These are phyloP conservation scores for Brassica hybrid DNA, from an alignment of 441 rosid genomes.

Conservation along the genomic window DNA sequence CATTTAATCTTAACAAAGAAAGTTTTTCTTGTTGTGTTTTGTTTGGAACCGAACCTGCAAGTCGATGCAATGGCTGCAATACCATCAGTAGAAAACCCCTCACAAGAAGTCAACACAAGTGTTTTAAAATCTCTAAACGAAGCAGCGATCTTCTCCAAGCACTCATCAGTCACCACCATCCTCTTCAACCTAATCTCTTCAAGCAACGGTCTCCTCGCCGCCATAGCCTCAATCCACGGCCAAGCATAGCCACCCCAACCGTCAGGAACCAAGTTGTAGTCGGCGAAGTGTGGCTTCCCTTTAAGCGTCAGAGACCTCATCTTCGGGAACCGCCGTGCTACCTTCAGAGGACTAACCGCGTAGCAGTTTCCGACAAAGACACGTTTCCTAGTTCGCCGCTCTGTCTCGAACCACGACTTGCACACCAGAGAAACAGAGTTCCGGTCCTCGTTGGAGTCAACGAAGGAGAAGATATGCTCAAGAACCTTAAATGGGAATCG, in stretches of 20 bases:
- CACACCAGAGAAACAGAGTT: slow-evolving; percentile 85
- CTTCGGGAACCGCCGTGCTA: slow-evolving; percentile 72
- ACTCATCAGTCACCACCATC: slow-evolving; percentile 85
- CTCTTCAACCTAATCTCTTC: slow-evolving; percentile 85
- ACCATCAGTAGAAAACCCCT: slow-evolving; percentile 95
- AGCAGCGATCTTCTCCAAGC: slow-evolving; percentile 74
- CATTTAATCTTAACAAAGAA: background rate
- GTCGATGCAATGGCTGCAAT: slow-evolving; percentile 85
- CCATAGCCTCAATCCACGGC: slow-evolving; percentile 77
- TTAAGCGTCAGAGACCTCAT: slow-evolving; percentile 81
- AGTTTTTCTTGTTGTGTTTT: background rate
- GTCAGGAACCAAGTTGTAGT: slow-evolving; percentile 85
- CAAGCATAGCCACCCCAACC: slow-evolving; percentile 88
- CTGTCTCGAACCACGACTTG: slow-evolving; percentile 88
- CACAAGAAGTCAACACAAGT: slow-evolving; percentile 74
- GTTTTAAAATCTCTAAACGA: slow-evolving; percentile 75
- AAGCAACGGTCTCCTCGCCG: slow-evolving; percentile 58
- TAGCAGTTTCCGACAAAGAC: slow-evolving; percentile 91
- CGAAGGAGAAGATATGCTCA: slow-evolving; percentile 75
- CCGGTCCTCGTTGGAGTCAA: slow-evolving; percentile 65
- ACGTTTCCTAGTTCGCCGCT: slow-evolving; percentile 66
- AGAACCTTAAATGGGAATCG: slow-evolving; percentile 82
- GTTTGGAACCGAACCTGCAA: slow-evolving; percentile 65
- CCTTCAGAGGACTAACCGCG: slow-evolving; percentile 65
- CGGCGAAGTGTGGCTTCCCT: slow-evolving; percentile 97